A percentile compares a stretch with the other conserved stretches of the same genome.
These are phyloP conservation scores for Talaromyces marneffei DNA, from an alignment of 2,329 filamentous ascomycete genomes.

Conservation along the genomic window DNA sequence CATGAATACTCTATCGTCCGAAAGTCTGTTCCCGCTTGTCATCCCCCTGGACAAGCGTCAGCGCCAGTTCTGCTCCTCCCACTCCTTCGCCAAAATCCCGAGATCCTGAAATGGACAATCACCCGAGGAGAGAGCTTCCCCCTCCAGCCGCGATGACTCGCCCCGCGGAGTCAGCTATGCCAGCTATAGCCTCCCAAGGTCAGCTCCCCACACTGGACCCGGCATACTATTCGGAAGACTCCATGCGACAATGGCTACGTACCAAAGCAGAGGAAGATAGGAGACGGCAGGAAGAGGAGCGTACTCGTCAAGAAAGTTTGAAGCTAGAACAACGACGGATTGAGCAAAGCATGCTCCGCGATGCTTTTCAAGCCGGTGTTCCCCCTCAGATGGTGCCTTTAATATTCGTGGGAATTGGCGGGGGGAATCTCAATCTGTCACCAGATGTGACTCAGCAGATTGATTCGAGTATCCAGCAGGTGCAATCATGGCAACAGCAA, in stretches of 20 bases:
- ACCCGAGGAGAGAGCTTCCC: constrained; percentile 62
- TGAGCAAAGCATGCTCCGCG: constrained; percentile 66
- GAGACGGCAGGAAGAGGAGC: constrained; percentile 63
- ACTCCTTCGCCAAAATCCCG: constrained; percentile 32
- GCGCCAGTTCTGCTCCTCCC: constrained; percentile 27
- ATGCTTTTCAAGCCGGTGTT: constrained; percentile 63
- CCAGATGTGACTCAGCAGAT: constrained; percentile 63
- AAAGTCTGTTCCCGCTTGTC: constrained; percentile 37
- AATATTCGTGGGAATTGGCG: constrained; percentile 67
- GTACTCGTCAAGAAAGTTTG: constrained; percentile 55
- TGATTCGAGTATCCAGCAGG: constrained; percentile 30
- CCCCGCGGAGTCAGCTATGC: constrained; percentile 36
- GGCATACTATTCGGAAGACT: constrained; percentile 64
- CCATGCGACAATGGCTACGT: constrained; percentile 65
- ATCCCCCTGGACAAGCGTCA: constrained; percentile 31
- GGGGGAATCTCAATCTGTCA: constrained; percentile 53
- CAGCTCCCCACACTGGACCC: constrained; percentile 59
- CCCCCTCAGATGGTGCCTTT: constrained; percentile 69
- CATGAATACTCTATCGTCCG: constrained; percentile 45
- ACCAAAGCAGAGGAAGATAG: constrained; percentile 67
- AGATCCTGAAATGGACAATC: constrained; percentile 55
- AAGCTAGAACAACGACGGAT: constrained; percentile 66
- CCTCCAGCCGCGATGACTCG: constrained; percentile 61
- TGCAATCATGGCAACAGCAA: constrained; percentile 19
- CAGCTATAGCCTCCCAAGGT: constrained; percentile 38